Base-by-base conservation (phyloP, 495 filamentous ascomycete species). In the Saxophila tyrrhenica region DNA sequence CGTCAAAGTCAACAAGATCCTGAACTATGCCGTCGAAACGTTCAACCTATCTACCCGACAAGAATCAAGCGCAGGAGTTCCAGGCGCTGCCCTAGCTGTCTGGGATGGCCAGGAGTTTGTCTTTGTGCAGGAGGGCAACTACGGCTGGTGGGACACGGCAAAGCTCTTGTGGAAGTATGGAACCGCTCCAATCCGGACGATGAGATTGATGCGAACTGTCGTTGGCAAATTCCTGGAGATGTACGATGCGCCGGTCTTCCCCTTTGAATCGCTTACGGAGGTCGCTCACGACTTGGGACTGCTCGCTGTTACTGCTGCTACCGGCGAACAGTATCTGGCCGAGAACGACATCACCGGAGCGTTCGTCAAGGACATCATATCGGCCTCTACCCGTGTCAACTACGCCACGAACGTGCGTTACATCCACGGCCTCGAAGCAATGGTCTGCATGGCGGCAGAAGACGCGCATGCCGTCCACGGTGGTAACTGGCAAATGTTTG, bases 401-500 rank as follows among this genome's bases (percentile, higher is more conserved):
- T 97, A 97, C 70, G 92, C 85, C 0, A 87, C 91, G 58, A 96
- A 99, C 56, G 65, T 98, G 7, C 74, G 69, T 1, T 66, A 82
- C 43, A 92, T 97, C 25, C 91, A 99, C 62, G 94, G 87, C 2
- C 67, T 99, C 10, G 88, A 91, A 59, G 81, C 89, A 0, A 91
- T 96, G 84, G 92, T 95, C 16, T 84, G 87, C 64, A 87, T 97
- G 87, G 86, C 90, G 1, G 82, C 89, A 0, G 85, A 92, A 48
- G 87, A 88, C 3, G 87, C 90, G 0, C 79, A 89, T 61, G 69
- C 82, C 3, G 76, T 98, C 7, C 69, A 79, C 8, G 89, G 90
- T 1, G 92, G 92, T 1, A 99, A 99, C 62, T 99, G 89, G 91
- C 83, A 80, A 64, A 96, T 97, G 41, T 99, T 99, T 62, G 77